These are phyloP conservation scores for Phaeotremella skinneri DNA, from an alignment of 768 basidiomycete genomes.

Conservation along the genomic window DNA sequence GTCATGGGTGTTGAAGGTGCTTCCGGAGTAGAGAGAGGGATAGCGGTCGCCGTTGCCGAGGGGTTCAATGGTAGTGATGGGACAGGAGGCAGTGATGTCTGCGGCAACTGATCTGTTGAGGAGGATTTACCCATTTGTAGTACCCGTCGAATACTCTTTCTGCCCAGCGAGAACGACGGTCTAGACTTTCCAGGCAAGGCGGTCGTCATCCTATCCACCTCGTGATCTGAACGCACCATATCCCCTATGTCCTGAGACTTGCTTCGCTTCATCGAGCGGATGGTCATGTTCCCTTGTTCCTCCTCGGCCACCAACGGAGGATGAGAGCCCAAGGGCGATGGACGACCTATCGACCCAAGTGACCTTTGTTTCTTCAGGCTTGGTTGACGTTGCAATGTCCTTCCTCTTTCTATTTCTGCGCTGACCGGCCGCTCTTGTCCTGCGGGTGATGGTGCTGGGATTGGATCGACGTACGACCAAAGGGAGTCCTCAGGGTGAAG, in stretches of 20 bases:
- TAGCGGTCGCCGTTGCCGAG: slow-evolving; percentile 4
- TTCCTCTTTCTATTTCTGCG: not conserved
- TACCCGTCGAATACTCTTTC: not conserved
- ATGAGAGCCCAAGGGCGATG: slow-evolving; percentile 21
- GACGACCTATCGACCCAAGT: slow-evolving; percentile 16
- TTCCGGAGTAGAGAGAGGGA: slow-evolving; percentile 7
- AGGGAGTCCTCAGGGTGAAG: slow-evolving; percentile 39
- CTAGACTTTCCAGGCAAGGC: slow-evolving; percentile 6
- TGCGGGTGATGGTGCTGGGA: slow-evolving; percentile 1
- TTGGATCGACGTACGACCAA: slow-evolving; percentile 32
- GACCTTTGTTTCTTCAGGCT: slow-evolving; percentile 16
- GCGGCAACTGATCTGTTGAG: not conserved
- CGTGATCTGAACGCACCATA: not conserved
- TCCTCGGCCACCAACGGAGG: slow-evolving; percentile 12
- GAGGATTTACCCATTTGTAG: not conserved
- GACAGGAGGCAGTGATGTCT: not conserved
- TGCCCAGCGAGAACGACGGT: slow-evolving; percentile 9
- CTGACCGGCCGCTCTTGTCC: not conserved
- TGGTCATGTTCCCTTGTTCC: not conserved
- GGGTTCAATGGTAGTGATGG: slow-evolving; percentile 3
- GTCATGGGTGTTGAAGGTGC: slow-evolving; percentile 31
- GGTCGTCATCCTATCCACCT: slow-evolving; percentile 11
- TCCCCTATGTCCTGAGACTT: not conserved
- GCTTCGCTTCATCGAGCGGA: not conserved
- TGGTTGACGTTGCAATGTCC: not conserved